Evolutionary conservation across 805 yeast genomes (phyloP), one percentile per base, ranked within the genome.

Genomic region (Ogataea glucozyma): DNA sequence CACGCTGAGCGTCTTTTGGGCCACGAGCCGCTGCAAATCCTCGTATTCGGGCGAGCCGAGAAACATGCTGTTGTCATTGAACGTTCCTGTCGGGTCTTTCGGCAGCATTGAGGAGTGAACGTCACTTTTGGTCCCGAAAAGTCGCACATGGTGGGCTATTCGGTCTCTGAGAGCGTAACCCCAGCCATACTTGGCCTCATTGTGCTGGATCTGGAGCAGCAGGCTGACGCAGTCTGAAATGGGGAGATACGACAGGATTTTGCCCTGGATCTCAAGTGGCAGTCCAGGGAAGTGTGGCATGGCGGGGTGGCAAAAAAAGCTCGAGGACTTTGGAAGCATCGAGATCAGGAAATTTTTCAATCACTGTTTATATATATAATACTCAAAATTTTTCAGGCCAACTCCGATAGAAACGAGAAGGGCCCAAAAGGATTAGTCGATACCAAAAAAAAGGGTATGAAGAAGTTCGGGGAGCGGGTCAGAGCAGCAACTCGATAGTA

Each of bases 251-350:
- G 48, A 41, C 4, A 48, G 26, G 20, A 48, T 41, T 21, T 31
- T 31, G n/a, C 47, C 47, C 38, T 48, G 44, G 10, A 48, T 22
- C 31, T 48, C 52, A 14, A 43, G 27, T 3, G 47, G 47, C 7
- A 43, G 24, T 8, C 11, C 12, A 9, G 32, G 18, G 20, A n/a
- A n/a, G n/a, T n/a, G n/a, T n/a, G n/a, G n/a, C n/a, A n/a, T n/a
- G n/a, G n/a, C n/a, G n/a, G n/a, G n/a, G n/a, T n/a, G n/a, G n/a
- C n/a, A n/a, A n/a, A n/a, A n/a, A n/a, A n/a, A n/a, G n/a, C n/a
- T n/a, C n/a, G n/a, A n/a, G n/a, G n/a, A n/a, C n/a, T n/a, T n/a
- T n/a, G n/a, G n/a, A n/a, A n/a, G n/a, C n/a, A n/a, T n/a, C n/a
- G n/a, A n/a, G n/a, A n/a, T n/a, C n/a, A n/a, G n/a, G n/a, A n/a